phyloP scores from a whole-genome alignment of 768 basidiomycete genomes.

The Mycena polygramma region DNA sequence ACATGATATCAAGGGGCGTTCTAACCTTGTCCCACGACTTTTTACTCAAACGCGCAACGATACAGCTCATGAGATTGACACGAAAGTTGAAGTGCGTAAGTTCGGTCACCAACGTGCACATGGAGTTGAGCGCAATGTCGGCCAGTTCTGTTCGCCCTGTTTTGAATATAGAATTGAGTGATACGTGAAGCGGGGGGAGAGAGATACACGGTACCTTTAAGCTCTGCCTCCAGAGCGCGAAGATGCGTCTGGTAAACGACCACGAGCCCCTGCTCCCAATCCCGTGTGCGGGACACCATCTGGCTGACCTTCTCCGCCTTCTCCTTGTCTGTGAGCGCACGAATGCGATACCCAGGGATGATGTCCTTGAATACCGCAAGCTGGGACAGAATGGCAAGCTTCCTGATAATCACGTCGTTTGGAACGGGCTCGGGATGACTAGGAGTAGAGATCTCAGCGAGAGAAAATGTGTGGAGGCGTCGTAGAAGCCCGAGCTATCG shows the following conservation, averaged over 20 bases:
- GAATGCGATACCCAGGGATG: constrained; percentile 96
- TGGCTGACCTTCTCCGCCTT: constrained; percentile 95
- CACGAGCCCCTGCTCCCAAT: constrained; percentile 96
- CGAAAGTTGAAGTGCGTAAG: constrained; percentile 98
- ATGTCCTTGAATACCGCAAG: constrained; percentile 96
- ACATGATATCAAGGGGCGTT: constrained; percentile 33
- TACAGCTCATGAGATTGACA: constrained; percentile 88
- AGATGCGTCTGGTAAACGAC: constrained; percentile 91
- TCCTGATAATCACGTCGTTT: constrained; percentile 88
- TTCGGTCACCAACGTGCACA: constrained; percentile 87
- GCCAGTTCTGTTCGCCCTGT: constrained; percentile 76
- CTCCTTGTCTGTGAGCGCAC: constrained; percentile 90
- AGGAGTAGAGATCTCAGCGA: constrained; percentile 77
- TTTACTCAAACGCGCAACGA: constrained; percentile 86
- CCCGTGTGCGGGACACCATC: constrained; percentile 88
- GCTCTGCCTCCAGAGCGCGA: constrained; percentile 84
- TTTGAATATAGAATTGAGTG: constrained; percentile 28
- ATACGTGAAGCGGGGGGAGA: constrained; percentile 16
- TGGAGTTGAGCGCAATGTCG: constrained; percentile 81
- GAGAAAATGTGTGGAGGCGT: constrained; percentile 91
- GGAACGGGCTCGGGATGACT: constrained; percentile 76
- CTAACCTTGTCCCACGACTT: constrained; percentile 91
- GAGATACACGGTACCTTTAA: constrained; percentile 73
- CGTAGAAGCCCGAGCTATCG: constrained; percentile 87
- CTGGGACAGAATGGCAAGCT: constrained; percentile 90